These are phyloP conservation scores for Populus hybrid DNA, from an alignment of 441 rosid species.

Conservation along the genomic window DNA sequence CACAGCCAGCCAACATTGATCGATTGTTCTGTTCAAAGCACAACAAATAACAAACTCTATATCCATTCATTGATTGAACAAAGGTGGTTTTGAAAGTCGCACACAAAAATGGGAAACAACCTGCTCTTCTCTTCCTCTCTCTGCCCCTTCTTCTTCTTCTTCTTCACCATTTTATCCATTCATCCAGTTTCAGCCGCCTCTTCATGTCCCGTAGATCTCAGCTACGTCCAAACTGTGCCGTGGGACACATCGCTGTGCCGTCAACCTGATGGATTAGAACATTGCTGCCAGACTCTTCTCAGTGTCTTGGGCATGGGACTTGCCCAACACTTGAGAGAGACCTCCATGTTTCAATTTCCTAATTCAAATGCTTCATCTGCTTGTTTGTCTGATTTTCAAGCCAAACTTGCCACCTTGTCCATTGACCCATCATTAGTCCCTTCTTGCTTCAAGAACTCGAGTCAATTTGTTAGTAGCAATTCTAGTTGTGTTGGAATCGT, in stretches of 20 bases:
- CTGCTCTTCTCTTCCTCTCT: neutral
- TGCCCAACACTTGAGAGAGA: conserved; percentile 38
- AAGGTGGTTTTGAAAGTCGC: neutral
- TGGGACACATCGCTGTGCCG: conserved; percentile 51
- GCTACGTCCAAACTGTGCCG: conserved; percentile 38
- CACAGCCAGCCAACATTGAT: neutral
- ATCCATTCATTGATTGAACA: neutral
- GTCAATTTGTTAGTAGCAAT: conserved; percentile 33
- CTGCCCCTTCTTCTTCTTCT: neutral
- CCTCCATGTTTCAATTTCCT: conserved; percentile 43
- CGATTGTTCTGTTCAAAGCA: neutral
- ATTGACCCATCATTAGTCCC: conserved; percentile 31
- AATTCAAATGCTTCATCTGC: conserved; percentile 24
- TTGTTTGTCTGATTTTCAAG: conserved; percentile 41
- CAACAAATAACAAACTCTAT: neutral
- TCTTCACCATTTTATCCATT: conserved; percentile 13
- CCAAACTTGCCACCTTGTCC: conserved; percentile 26
- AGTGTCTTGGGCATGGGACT: conserved; percentile 54
- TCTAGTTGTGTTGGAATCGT: conserved; percentile 44
- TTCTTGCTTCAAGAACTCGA: conserved; percentile 33
- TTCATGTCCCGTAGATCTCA: conserved; percentile 43
- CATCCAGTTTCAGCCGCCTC: conserved; percentile 15
- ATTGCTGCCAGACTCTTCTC: conserved; percentile 45
- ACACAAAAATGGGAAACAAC: conserved; percentile 20
- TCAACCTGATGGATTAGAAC: conserved; percentile 7